These are phyloP conservation scores for Arthrobotrys sinensis DNA, from an alignment of 2,329 filamentous ascomycete genomes.

Conservation along the genomic window DNA sequence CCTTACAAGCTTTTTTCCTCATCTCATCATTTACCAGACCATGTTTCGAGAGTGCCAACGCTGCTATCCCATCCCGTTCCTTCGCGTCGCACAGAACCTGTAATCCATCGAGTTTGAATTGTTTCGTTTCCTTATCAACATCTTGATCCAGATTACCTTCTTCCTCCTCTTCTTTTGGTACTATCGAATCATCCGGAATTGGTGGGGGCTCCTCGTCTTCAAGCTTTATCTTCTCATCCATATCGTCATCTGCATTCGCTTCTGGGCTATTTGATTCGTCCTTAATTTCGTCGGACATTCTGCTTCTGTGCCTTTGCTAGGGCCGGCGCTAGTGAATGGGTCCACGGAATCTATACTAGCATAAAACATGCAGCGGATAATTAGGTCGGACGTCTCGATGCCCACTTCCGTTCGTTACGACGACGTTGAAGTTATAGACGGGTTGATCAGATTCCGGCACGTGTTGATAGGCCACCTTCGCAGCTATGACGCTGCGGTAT, in stretches of 20 bases:
- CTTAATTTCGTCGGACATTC: conserved; percentile 61
- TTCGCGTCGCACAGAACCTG: conserved; percentile 60
- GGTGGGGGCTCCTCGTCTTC: conserved; percentile 61
- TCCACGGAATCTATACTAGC: neutral
- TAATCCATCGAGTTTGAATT: conserved; percentile 62
- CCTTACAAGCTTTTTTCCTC: conserved; percentile 64
- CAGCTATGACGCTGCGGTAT: conserved; percentile 8
- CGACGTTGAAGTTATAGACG: conserved; percentile 10
- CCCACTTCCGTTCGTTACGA: neutral
- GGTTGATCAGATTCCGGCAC: conserved; percentile 8
- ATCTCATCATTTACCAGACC: conserved; percentile 64
- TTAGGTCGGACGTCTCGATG: conserved; percentile 21
- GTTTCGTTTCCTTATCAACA: conserved; percentile 47
- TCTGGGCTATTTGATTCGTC: conserved; percentile 33
- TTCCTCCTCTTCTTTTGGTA: conserved; percentile 32
- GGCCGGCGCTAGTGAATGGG: neutral
- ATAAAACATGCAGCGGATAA: conserved; percentile 2
- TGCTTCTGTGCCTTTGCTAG: neutral
- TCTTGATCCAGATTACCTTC: conserved; percentile 18
- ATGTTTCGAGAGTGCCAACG: conserved; percentile 62
- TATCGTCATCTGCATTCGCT: neutral
- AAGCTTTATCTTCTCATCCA: conserved; percentile 39
- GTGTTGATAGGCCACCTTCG: conserved; percentile 34
- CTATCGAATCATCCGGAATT: conserved; percentile 61
- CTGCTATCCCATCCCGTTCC: conserved; percentile 62